Evolutionary conservation across 352 stramenopile species (phyloP).

Genomic region (Peronospora belbahrii): DNA sequence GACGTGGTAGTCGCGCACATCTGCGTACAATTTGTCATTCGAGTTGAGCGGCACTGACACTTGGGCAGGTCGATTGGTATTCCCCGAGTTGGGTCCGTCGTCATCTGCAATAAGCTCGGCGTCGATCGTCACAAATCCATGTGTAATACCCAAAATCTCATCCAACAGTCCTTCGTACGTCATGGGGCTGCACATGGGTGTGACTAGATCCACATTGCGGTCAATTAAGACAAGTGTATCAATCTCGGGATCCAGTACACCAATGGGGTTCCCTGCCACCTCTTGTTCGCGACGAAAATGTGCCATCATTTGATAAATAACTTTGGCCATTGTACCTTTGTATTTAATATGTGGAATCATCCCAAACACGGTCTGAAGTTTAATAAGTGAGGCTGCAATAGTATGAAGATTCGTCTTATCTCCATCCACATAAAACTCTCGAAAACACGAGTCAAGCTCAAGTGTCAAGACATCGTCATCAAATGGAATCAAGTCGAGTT

Average conservation of each 20-base stretch:
- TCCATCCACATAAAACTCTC: slow-evolving; percentile 82
- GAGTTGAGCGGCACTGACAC: slow-evolving; percentile 93
- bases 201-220: slow-evolving; percentile 92
- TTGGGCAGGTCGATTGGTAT: slow-evolving; percentile 42
- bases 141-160: slow-evolving; percentile 92
- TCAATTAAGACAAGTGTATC: slow-evolving; percentile 93
- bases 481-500: slow-evolving; percentile 92
- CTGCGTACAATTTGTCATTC: slow-evolving; percentile 92
- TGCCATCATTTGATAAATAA: slow-evolving; percentile 89
- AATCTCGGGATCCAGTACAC: slow-evolving; percentile 82
- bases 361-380: slow-evolving; percentile 90
- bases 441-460: slow-evolving; percentile 86
- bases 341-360: slow-evolving; percentile 92
- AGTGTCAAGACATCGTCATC: slow-evolving; percentile 93
- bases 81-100: slow-evolving; percentile 27
- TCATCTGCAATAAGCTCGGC: slow-evolving; percentile 72
- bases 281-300: slow-evolving; percentile 90
- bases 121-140: slow-evolving; percentile 83
- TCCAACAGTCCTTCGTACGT: slow-evolving; percentile 97
- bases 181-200: slow-evolving; percentile 92
- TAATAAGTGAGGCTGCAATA: slow-evolving; percentile 84
- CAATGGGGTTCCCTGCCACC: slow-evolving; percentile 66
- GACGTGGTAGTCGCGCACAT: slow-evolving; percentile 95
- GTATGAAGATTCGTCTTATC: slow-evolving; percentile 87
- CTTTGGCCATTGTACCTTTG: slow-evolving; percentile 86